Conservation (phyloP, 2,329 filamentous ascomycete species). For the Aspergillus tanneri region DNA sequence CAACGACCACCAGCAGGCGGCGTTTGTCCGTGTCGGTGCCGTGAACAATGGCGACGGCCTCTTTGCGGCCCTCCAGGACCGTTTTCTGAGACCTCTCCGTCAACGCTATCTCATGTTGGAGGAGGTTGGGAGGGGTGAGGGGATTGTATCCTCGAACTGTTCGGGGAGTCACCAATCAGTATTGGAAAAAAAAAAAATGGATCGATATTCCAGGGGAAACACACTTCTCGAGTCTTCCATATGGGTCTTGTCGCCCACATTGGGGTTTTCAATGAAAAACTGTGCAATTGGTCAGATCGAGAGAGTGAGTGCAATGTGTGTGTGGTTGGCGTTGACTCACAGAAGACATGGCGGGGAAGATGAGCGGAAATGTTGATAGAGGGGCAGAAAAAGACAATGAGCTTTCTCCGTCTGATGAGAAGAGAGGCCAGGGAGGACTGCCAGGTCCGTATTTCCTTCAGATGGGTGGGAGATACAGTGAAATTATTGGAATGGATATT, state of each 20-base stretch:
- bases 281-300: slow-evolving; percentile 29
- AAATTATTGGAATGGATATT: too few species aligned
- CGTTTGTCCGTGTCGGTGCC: slow-evolving; percentile 55
- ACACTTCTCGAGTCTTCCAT: slow-evolving; percentile 82
- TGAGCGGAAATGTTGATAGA: slow-evolving; percentile 1
- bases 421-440: background rate
- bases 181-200: slow-evolving; percentile 1
- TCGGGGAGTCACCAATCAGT: slow-evolving; percentile 3
- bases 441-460: too few species aligned
- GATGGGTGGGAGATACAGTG: too few species aligned
- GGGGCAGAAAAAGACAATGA: background rate
- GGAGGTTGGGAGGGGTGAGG: slow-evolving; percentile 86
- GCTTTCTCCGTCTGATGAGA: background rate
- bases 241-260: slow-evolving; percentile 70
- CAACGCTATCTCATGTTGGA: slow-evolving; percentile 82
- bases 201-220: slow-evolving; percentile 34
- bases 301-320: slow-evolving; percentile 9
- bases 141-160: slow-evolving; percentile 87
- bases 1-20: slow-evolving; percentile 75
- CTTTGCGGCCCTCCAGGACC: slow-evolving; percentile 59
- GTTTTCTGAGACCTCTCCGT: slow-evolving; percentile 48
- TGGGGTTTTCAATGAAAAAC: slow-evolving; percentile 77
- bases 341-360: slow-evolving; percentile 35
- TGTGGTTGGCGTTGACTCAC: slow-evolving; percentile 27
- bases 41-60: slow-evolving; percentile 61